Evolutionary conservation across 2,329 filamentous ascomycete genomes (phyloP), one percentile per base, ranked within the genome.

Genomic region (Paracamarosporium sp.): DNA sequence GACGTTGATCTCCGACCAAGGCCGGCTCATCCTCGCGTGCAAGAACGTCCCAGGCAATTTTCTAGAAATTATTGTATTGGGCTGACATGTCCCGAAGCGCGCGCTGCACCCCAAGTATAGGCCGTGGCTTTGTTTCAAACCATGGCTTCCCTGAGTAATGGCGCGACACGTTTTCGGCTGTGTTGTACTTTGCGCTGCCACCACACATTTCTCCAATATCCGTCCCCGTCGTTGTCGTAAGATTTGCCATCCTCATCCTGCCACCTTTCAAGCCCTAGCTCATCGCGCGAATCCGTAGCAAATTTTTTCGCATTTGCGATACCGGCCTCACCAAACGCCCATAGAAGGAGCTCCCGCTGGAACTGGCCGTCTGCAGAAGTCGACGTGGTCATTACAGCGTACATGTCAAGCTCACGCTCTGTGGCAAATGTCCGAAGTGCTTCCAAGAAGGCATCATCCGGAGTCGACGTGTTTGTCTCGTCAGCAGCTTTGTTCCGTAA

Each of bases 321-420:
- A 0, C 83, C 88, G 4, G 73, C 71, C 1, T 81, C 77, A 25
- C 80, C 83, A 1, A 86, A 68, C 0, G 83, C 88, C 85, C 89
- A 90, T 0, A 93, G 76, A 5, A 94, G 76, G 35, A 93, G 71
- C 69, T 95, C 86, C 50, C 91, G 80, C 62, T 80, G 79, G 60
- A 93, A 91, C 15, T 79, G 69, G 0, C 83, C 86, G 0, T 76
- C 77, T 0, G 81, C 78, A 3, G 78, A 72, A 22, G 82, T 80
- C 20, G 81, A 86, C n/a, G 86, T 86, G 1, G 90, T 92, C 88
- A 93, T 90, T 54, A 93, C 78, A 9, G 81, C 82, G 8, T 84
- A 85, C 9, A 93, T 69, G 55, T 88, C 86, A n/a, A 93, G 73
- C 0, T 76, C 63, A 55, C 83, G 81, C 70, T 88, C 85, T n/a